Conservation (phyloP, 208 protist species). For the Acanthamoeba healyi region DNA sequence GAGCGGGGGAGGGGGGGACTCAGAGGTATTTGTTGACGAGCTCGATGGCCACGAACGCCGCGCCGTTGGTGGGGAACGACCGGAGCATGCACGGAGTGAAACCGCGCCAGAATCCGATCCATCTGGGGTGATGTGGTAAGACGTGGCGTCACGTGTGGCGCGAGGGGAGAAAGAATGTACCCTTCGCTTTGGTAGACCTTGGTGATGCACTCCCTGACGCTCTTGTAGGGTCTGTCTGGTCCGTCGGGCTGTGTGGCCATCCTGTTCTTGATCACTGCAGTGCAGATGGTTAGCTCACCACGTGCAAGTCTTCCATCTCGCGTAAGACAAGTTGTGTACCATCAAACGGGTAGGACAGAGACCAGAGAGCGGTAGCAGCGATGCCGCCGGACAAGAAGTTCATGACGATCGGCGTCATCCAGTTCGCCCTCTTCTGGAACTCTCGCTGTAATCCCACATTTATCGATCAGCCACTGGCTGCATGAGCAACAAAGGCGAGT, state of each 20-base stretch:
- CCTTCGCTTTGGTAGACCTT: constrained; percentile 63
- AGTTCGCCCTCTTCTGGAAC: constrained; percentile 21
- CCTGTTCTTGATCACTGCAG: constrained; percentile 71
- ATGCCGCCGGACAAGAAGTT: constrained; percentile 71
- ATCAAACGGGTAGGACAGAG: constrained; percentile 61
- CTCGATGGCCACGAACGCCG: constrained; percentile 72
- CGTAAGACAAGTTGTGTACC: too few relatives aligned
- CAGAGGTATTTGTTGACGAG: constrained; percentile 74
- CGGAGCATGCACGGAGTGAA: constrained; percentile 76
- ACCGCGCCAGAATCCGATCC: constrained; percentile 71
- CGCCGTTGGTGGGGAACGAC: constrained; percentile 73
- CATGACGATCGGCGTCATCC: constrained; percentile 43
- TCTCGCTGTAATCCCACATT: too few relatives aligned
- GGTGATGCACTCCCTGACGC: constrained; percentile 12
- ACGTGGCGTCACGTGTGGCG: background rate
- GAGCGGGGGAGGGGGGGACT: background rate
- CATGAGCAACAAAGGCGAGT: too few relatives aligned
- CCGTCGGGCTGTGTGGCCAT: constrained; percentile 69
- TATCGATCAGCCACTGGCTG: background rate
- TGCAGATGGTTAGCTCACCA: background rate
- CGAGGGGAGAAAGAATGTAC: background rate
- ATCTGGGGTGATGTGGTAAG: constrained; percentile 28
- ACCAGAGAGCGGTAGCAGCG: constrained; percentile 67
- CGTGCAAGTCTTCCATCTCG: too few relatives aligned
- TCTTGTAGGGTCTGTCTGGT: constrained; percentile 52